Base-by-base conservation (phyloP, 495 filamentous ascomycete species). In the Schizothecium vesticola region DNA sequence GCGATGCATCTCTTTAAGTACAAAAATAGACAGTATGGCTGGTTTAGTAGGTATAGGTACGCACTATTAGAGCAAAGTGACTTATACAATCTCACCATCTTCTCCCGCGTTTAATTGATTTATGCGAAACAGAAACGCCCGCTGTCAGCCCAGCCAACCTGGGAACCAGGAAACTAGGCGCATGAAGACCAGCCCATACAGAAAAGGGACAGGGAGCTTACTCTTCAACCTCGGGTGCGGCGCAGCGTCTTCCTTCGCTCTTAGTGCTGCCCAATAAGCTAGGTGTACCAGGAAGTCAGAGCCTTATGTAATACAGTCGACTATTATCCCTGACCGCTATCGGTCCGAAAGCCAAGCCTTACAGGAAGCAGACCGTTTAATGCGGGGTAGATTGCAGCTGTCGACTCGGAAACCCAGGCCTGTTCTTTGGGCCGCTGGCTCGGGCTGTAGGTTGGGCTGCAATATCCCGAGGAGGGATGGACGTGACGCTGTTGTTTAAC, bases 151-250 rank as follows among this genome's bases (percentile, higher is more conserved):
- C 36, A 63, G 60, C 60, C 60, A 63, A 63, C 28, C 60, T 51
- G 28, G 60, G 29, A 36, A 63, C 60, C 60, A n/a, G 33, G 60
- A 51, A 36, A 63, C n/a, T n/a, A n/a, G n/a, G n/a, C n/a, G n/a
- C n/a, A n/a, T 63, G 22, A n/a, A 43, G 4, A 63, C 19, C 60
- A 63, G 60, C 26, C 10, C 19, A 31, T 22, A 28, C 4, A 21
- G 25, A n/a, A 25, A 26, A 61, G 21, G 59, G 8, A 36, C n/a
- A 26, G 29, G 23, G 28, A 26, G 10, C 59, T 26, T 31, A 9
- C 8, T 10, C 8, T 36, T 63, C 28, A 33, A 63, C 26, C 61
- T 36, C 59, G 25, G 24, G 10, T 23, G 61, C 10, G 61, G 61
- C 61, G 28, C 61, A 63, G 61, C 28, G 36, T 51, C 61, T 21